A percentile compares a stretch with the other conserved stretches of the same genome.
Evolutionary conservation across 1,284 basidiomycete genomes (phyloP).

Genomic region (Bjerkandera adusta): DNA sequence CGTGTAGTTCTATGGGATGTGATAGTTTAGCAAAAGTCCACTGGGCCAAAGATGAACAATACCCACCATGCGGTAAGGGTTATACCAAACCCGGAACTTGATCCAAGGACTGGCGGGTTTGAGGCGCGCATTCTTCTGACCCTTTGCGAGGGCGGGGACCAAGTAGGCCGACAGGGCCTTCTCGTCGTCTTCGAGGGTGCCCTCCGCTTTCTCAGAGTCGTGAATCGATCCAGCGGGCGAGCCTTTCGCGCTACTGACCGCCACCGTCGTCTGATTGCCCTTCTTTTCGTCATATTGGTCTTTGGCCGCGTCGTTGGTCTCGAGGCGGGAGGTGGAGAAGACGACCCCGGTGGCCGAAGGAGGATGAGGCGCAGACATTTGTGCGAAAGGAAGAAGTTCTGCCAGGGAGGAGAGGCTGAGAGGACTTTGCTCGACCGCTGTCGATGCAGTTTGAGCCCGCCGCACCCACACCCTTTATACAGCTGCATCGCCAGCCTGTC

Average conservation of each 20-base stretch:
- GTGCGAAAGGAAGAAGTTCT: constrained; percentile 6
- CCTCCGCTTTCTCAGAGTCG: constrained; percentile 13
- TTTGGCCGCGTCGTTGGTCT: neutral
- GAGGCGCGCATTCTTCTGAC: constrained; percentile 13
- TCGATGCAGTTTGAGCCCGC: neutral
- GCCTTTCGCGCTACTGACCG: constrained; percentile 7
- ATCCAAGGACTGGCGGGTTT: constrained; percentile 12
- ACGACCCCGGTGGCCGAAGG: constrained; percentile 12
- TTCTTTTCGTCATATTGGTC: constrained; percentile 1
- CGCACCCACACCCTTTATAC: neutral
- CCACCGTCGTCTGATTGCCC: constrained; percentile 1
- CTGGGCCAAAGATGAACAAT: neutral
- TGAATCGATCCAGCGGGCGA: constrained; percentile 7
- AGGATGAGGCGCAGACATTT: constrained; percentile 1
- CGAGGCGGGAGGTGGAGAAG: constrained; percentile 8
- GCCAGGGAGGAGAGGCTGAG: neutral
- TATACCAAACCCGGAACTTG: constrained; percentile 16
- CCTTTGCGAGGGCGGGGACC: constrained; percentile 16
- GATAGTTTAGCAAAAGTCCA: neutral
- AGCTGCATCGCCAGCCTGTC: neutral
- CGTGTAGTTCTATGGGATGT: constrained; percentile 5
- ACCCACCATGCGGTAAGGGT: constrained; percentile 16
- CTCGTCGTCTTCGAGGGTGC: constrained; percentile 11
- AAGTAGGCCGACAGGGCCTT: constrained; percentile 11
- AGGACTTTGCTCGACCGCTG: constrained; percentile 6